phyloP scores from a whole-genome alignment of 495 filamentous ascomycete species.

The Penicillium lagena region DNA sequence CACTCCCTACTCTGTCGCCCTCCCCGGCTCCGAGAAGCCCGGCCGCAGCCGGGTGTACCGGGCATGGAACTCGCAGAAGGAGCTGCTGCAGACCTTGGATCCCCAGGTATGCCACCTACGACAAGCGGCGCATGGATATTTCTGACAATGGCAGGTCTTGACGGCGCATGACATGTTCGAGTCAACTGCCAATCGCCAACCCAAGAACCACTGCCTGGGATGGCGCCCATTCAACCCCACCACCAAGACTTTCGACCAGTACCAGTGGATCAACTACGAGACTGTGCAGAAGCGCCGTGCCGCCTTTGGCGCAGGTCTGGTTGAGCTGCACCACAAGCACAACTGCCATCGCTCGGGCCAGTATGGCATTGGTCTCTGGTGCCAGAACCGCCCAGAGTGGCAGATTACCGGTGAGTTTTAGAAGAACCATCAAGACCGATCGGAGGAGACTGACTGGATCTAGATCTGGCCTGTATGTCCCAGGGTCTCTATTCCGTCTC shows the following conservation, averaged over 20 bases:
- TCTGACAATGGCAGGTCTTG: slow-evolving; percentile 32
- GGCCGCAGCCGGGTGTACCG: slow-evolving; percentile 75
- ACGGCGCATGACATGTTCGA: slow-evolving; percentile 84
- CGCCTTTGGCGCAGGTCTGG: slow-evolving; percentile 81
- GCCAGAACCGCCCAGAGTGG: slow-evolving; percentile 95
- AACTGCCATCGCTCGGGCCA: slow-evolving; percentile 55
- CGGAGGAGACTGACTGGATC: slow-evolving; percentile 1
- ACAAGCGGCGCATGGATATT: too few species aligned
- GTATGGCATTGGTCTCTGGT: slow-evolving; percentile 89
- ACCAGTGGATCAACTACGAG: slow-evolving; percentile 77
- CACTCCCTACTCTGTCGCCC: slow-evolving; percentile 48
- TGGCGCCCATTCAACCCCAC: slow-evolving; percentile 70
- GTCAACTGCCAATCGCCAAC: slow-evolving; percentile 53
- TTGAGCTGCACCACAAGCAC: slow-evolving; percentile 69
- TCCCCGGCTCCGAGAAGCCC: slow-evolving; percentile 67
- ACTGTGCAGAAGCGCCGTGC: slow-evolving; percentile 73
- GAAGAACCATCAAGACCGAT: not conserved
- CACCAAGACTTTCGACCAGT: slow-evolving; percentile 71
- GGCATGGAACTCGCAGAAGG: slow-evolving; percentile 69
- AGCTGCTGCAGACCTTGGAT: slow-evolving; percentile 66
- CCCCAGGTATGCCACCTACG: slow-evolving; percentile 47
- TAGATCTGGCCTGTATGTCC: slow-evolving; percentile 84
- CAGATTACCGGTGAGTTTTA: slow-evolving; percentile 71
- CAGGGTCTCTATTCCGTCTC: slow-evolving; percentile 88
- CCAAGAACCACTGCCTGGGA: slow-evolving; percentile 65